phyloP scores from a whole-genome alignment of 805 yeast species.

The Candida nonsorbophila region DNA sequence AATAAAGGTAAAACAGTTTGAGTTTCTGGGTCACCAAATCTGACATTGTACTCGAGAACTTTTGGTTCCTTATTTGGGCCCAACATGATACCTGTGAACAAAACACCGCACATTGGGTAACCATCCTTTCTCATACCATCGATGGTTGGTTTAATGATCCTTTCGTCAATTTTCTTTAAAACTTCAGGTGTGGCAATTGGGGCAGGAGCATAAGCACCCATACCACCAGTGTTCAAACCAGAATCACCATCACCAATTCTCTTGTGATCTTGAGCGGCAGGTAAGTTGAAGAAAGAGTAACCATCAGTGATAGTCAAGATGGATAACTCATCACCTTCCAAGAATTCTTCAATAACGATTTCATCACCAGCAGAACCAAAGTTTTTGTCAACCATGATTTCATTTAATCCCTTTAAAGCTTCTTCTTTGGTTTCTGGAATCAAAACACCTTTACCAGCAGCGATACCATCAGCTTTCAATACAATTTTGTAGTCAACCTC shows the following conservation, averaged over 20 bases:
- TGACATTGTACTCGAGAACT: slow-evolving; percentile 92
- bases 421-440: slow-evolving; percentile 83
- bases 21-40: slow-evolving; percentile 99
- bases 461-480: slow-evolving; percentile 95
- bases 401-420: slow-evolving; percentile 77
- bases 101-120: slow-evolving; percentile 89
- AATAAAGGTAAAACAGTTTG: slow-evolving; percentile 91
- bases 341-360: slow-evolving; percentile 90
- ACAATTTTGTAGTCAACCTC: slow-evolving; percentile 71
- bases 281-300: slow-evolving; percentile 81
- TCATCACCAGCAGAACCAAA: slow-evolving; percentile 92
- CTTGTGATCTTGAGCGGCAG: slow-evolving; percentile 98
- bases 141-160: slow-evolving; percentile 85
- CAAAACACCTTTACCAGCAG: slow-evolving; percentile 98
- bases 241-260: slow-evolving; percentile 89
- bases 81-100: slow-evolving; percentile 93
- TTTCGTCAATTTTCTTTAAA: slow-evolving; percentile 61
- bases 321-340: slow-evolving; percentile 96
- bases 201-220: slow-evolving; percentile 99
- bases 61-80: slow-evolving; percentile 80
- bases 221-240: slow-evolving; percentile 97
- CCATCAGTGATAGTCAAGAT: slow-evolving; percentile 92
- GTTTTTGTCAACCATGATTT: slow-evolving; percentile 82
- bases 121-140: slow-evolving; percentile 96
- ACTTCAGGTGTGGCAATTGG: slow-evolving; percentile 84